Percentiles rank a stretch among this genome's conserved stretches.
Conservation (phyloP, 352 stramenopile species). For the Phytophthora sp. region DNA sequence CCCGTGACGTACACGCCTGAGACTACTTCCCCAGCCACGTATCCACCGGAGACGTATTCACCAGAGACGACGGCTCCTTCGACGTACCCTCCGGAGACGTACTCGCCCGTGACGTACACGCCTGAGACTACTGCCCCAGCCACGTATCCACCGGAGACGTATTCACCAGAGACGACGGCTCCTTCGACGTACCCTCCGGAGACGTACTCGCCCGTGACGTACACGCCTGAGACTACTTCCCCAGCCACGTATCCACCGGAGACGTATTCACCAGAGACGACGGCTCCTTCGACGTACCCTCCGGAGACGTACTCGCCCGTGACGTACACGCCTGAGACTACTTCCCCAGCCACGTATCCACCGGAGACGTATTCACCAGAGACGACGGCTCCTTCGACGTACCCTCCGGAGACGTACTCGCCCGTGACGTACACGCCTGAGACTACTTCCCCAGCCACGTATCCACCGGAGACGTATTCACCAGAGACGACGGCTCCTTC, state of each 20-base stretch:
- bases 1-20: slow-evolving; percentile 14
- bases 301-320: too few species aligned
- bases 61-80: slow-evolving; percentile 5
- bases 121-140: not conserved
- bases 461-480: not conserved
- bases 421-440: not conserved
- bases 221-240: not conserved
- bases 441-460: not conserved
- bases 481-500: not conserved
- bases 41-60: slow-evolving; percentile 8
- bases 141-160: not conserved
- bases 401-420: too few species aligned
- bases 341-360: not conserved
- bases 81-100: slow-evolving; percentile 3
- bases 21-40: not conserved
- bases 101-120: not conserved
- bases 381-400: not conserved
- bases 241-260: not conserved
- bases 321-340: not conserved
- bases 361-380: not conserved
- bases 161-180: not conserved
- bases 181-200: not conserved
- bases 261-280: not conserved
- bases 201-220: too few species aligned
- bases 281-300: not conserved